Base-by-base conservation (phyloP, 2,329 filamentous ascomycete species). In the Fusarium sarcochroum region DNA sequence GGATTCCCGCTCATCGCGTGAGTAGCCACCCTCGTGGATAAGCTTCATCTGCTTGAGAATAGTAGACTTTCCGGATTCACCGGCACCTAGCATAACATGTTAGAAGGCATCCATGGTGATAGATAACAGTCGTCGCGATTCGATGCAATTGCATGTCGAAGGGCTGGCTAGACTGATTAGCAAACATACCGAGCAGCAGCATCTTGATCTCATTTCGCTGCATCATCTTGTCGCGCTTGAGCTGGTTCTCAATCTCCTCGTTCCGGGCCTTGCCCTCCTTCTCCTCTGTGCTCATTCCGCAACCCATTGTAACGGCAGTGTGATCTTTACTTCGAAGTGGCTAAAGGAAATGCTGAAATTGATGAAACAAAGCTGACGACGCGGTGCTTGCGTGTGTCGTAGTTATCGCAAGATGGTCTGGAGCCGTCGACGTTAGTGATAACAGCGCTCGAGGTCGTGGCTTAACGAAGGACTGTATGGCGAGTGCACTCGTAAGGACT, bases 141-240 rank as follows among this genome's bases (percentile, higher is more conserved):
- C 17, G 13, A 27, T 45, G 40, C 23, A 8, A n/a, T 48, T 18
- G 30, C 14, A 17, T 23, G 34, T 45, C 37, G 60, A 44, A 32
- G 30, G n/a, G 23, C 21, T 18, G 34, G 14, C 38, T 18, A 27
- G 25, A 7, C 30, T 37, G 46, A 20, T 25, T 42, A 27, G 46
- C 25, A 40, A 48, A 78, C 71, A 63, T 89, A 98, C 96, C 96
- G 77, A 99, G 91, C 77, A 99, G 89, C 76, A 99, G 87, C 96
- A 99, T 98, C 89, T 99, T 99, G 86, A 99, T 99, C 85, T 99
- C 96, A 76, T 99, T 99, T 77, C 95, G 91, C 86, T 98, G 94
- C 87, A 97, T 92, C 93, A 98, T 93, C 85, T 97, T 97, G 80
- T 99, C 96, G 81, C 93, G 89, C 89, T 98, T 98, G 80, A 98